These are phyloP conservation scores for Ganoderma lingzhi DNA, from an alignment of 1,284 basidiomycete species.

Conservation along the genomic window DNA sequence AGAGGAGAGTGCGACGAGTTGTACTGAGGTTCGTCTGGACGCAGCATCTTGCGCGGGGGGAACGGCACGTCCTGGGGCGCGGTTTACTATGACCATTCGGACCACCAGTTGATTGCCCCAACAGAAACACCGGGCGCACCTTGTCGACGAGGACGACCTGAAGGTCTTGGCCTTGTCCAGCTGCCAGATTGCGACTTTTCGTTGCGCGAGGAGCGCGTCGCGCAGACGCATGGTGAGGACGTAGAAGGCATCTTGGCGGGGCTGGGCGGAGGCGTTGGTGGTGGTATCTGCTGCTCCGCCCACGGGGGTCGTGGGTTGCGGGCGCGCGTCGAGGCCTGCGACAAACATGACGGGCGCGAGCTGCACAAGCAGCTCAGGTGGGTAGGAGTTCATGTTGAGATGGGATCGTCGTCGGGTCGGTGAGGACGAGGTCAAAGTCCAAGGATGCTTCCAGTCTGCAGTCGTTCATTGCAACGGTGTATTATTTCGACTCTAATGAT, in stretches of 20 bases:
- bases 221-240: constrained; percentile 63
- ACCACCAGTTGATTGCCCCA: neutral
- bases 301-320: constrained; percentile 31
- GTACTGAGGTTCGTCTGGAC: constrained; percentile 62
- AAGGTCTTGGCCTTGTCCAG: constrained; percentile 73
- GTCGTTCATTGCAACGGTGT: no score
- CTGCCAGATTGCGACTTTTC: constrained; percentile 70
- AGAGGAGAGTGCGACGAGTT: constrained; percentile 81
- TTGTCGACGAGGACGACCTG: constrained; percentile 86
- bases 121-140: constrained; percentile 45
- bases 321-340: constrained; percentile 72
- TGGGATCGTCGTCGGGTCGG: neutral
- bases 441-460: no score
- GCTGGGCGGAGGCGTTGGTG: constrained; percentile 9
- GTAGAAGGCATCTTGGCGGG: constrained; percentile 64
- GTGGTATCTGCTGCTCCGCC: constrained; percentile 30
- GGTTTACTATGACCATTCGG: constrained; percentile 21
- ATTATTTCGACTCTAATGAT: no score
- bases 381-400: constrained; percentile 85
- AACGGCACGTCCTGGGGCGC: constrained; percentile 70
- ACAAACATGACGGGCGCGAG: constrained; percentile 93
- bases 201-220: constrained; percentile 67
- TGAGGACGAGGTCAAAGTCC: neutral
- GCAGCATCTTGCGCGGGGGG: constrained; percentile 84
- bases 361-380: constrained; percentile 83